phyloP scores from a whole-genome alignment of 192 early-diverging fungal genomes.

The Rhizoclosmatium sp. region DNA sequence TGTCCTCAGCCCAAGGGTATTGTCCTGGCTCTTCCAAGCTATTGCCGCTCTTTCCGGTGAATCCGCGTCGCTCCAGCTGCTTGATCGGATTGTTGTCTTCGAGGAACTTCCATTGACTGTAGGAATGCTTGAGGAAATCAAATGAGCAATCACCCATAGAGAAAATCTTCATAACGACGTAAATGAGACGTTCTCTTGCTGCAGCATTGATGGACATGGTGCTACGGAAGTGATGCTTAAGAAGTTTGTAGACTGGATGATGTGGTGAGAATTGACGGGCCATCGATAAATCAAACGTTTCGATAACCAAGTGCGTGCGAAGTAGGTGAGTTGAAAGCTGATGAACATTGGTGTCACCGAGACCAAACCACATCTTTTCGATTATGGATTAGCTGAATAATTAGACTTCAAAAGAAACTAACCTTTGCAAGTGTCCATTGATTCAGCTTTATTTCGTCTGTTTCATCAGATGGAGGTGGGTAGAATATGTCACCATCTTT shows the following conservation, averaged over 20 bases:
- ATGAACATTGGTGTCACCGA: constrained; percentile 17
- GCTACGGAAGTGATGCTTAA: constrained; percentile 5
- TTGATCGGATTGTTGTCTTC: constrained; percentile 17
- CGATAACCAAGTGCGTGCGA: constrained; percentile 11
- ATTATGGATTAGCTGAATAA: background rate
- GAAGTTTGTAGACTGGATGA: constrained; percentile 29
- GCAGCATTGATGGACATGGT: constrained; percentile 28
- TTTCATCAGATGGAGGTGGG: background rate
- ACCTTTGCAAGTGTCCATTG: constrained; percentile 12
- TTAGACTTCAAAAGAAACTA: background rate
- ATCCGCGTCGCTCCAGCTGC: constrained; percentile 16
- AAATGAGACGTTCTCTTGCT: constrained; percentile 23
- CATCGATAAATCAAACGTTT: constrained; percentile 18
- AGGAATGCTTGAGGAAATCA: constrained; percentile 18
- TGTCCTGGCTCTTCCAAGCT: constrained; percentile 17
- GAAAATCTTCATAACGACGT: background rate
- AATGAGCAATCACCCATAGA: constrained; percentile 20
- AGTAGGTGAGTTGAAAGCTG: constrained; percentile 12
- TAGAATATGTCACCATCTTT: constrained; percentile 26
- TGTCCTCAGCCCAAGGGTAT: constrained; percentile 27
- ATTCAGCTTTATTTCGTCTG: background rate
- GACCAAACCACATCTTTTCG: constrained; percentile 11
- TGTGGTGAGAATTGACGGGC: background rate
- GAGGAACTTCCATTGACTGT: constrained; percentile 10
- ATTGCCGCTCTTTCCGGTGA: background rate